Percentiles rank a stretch among this genome's conserved stretches.
Evolutionary conservation across 1,284 basidiomycete genomes (phyloP).

Genomic region (Malassezia furfur): DNA sequence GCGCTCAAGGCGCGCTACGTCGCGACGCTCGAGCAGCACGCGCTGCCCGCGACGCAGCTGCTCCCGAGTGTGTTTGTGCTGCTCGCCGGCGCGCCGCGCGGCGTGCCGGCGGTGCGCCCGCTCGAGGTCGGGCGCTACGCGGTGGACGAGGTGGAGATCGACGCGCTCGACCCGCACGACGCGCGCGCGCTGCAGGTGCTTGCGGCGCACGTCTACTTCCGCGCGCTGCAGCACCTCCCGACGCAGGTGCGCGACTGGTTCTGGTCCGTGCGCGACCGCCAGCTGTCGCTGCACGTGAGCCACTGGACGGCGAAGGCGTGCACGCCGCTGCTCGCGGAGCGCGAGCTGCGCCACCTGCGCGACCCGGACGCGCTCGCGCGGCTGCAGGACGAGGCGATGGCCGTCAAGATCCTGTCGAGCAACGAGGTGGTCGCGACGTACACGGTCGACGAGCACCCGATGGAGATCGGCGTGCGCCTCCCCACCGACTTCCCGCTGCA

Average conservation of each 20-base stretch:
- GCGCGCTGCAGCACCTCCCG: slow-evolving; percentile 36
- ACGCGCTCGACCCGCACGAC: slow-evolving; percentile 48
- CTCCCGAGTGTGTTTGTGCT: slow-evolving; percentile 67
- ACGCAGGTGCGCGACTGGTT: slow-evolving; percentile 62
- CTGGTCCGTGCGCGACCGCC: slow-evolving; percentile 75
- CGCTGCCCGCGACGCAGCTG: slow-evolving; percentile 59
- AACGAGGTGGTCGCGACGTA: slow-evolving; percentile 56
- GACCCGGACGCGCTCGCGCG: slow-evolving; percentile 58
- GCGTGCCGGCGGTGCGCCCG: slow-evolving; percentile 50
- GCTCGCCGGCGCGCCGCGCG: slow-evolving; percentile 49
- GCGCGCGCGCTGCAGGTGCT: slow-evolving; percentile 56
- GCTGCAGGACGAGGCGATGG: slow-evolving; percentile 70
- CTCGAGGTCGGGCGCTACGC: slow-evolving; percentile 73
- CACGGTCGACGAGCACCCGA: slow-evolving; percentile 81
- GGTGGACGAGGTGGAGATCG: slow-evolving; percentile 74
- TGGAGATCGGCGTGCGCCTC: slow-evolving; percentile 80
- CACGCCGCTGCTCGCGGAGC: slow-evolving; percentile 75
- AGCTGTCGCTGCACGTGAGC: slow-evolving; percentile 66
- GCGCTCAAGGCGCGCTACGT: slow-evolving; percentile 72
- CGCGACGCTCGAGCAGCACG: slow-evolving; percentile 66
- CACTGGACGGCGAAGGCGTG: slow-evolving; percentile 76
- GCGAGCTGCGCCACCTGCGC: slow-evolving; percentile 70
- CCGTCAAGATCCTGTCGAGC: slow-evolving; percentile 60
- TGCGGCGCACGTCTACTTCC: slow-evolving; percentile 68
- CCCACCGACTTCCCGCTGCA: slow-evolving; percentile 85